Evolutionary conservation across 2,329 filamentous ascomycete genomes (phyloP), one percentile per base, ranked within the genome.

Genomic region (Diaporthe humulicola): DNA sequence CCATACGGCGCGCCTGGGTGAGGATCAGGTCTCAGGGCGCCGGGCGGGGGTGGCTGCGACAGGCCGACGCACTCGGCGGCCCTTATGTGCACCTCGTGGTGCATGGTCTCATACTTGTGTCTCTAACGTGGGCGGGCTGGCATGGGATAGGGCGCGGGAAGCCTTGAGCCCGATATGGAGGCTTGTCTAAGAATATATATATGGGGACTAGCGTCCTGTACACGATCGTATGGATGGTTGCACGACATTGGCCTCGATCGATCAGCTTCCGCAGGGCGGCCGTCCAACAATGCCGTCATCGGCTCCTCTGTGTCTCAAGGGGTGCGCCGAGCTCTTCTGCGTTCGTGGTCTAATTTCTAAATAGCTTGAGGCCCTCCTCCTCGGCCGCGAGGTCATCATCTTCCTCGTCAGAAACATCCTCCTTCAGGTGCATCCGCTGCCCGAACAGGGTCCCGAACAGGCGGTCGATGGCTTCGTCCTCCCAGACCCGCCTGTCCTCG

Each of bases 401-500:
- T 75, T 88, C 88, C 61, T 86, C 86, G 38, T 88, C 88, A 22
- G 85, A 86, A 6, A 82, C 86, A 2, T 89, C 88, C 80, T 95
- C 93, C 60, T 90, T 87, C 73, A 95, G 84, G 78, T 88, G 86
- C 81, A 93, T 88, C 82, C 91, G 92, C 80, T 93, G 92, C 0
- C 94, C 94, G 77, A 96, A 90, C 77, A 96, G 83, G 36, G 93
- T 93, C 19, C 92, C 92, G 81, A 96, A 96, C 83, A 96, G 91
- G 74, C 91, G 85, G 79, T 97, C 94, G 75, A 95, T 91, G 73
- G 96, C 95, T 75, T 91, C 89, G 78, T 93, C 91, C 76, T 94
- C 94, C 97, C 97, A 99, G 22, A 83, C 85, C 4, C 93, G 89
- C 71, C 94, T 88, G 82, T 98, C 94, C 82, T 98, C 95, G 0